These are phyloP conservation scores for Kodamaea sp. DNA, from an alignment of 1,139 yeast genomes.

Conservation along the genomic window DNA sequence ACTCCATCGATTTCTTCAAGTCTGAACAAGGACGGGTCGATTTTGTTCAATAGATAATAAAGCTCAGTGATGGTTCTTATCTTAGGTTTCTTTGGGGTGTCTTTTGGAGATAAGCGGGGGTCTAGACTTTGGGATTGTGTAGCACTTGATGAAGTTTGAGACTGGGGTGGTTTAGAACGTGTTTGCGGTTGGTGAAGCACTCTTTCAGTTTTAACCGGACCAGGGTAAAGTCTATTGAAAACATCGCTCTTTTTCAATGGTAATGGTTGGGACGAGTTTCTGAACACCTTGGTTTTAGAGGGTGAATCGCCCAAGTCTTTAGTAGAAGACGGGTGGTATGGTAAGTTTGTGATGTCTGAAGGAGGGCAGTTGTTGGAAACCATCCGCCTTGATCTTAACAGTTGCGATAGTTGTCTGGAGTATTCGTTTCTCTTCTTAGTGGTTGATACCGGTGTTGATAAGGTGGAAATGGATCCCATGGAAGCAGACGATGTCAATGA, in stretches of 20 bases:
- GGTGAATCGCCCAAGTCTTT: slow-evolving; percentile 11
- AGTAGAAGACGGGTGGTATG: slow-evolving; percentile 5
- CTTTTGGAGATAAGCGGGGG: not conserved
- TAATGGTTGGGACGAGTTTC: slow-evolving; percentile 12
- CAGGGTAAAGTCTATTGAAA: slow-evolving; percentile 17
- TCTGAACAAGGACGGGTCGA: slow-evolving; percentile 7
- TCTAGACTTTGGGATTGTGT: not conserved
- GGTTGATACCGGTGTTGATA: slow-evolving; percentile 7
- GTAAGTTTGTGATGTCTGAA: slow-evolving; percentile 20
- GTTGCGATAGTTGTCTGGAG: slow-evolving; percentile 20
- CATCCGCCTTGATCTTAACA: slow-evolving; percentile 17
- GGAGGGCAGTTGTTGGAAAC: slow-evolving; percentile 16
- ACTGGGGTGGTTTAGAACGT: slow-evolving; percentile 4
- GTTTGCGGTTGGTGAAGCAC: slow-evolving; percentile 11
- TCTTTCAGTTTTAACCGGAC: slow-evolving; percentile 5
- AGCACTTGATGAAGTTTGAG: not conserved
- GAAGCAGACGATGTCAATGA: not conserved
- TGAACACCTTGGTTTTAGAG: slow-evolving; percentile 7
- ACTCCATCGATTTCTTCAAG: not conserved
- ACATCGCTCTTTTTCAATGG: slow-evolving; percentile 13
- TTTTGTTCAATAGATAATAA: slow-evolving; percentile 1
- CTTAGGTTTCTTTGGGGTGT: not conserved
- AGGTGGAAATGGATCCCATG: not conserved
- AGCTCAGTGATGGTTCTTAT: slow-evolving; percentile 1
- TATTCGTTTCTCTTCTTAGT: slow-evolving; percentile 21